Conservation (phyloP, 2,329 filamentous ascomycete genomes). For the Akanthomyces muscarius region DNA sequence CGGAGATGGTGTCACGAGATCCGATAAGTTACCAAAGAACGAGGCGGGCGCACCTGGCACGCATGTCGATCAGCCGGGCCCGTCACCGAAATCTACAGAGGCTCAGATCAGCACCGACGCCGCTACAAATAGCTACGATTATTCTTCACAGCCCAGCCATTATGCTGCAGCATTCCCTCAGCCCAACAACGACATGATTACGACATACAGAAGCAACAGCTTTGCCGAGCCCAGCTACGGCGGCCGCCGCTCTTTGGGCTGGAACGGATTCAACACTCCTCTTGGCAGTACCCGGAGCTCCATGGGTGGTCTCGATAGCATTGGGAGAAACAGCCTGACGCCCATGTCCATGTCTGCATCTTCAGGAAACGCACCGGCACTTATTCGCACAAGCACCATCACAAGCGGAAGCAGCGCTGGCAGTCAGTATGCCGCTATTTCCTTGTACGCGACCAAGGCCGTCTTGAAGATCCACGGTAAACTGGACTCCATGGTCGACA, state of each 20-base stretch:
- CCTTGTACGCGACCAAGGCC: constrained; percentile 79
- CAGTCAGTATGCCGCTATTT: constrained; percentile 69
- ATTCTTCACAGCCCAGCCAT: constrained; percentile 40
- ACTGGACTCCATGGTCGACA: constrained; percentile 74
- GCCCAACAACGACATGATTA: constrained; percentile 50
- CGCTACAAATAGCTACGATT: constrained; percentile 44
- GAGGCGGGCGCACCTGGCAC: constrained; percentile 35
- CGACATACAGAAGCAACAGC: constrained; percentile 49
- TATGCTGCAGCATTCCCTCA: constrained; percentile 39
- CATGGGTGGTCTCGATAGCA: constrained; percentile 36
- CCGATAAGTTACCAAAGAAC: constrained; percentile 34
- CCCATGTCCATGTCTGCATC: constrained; percentile 44
- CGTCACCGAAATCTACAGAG: constrained; percentile 41
- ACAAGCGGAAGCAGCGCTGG: constrained; percentile 34
- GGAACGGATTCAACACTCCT: constrained; percentile 41
- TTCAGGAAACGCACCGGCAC: constrained; percentile 39
- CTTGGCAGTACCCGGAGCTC: constrained; percentile 41
- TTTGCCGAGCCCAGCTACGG: constrained; percentile 48
- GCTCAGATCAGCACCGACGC: constrained; percentile 35
- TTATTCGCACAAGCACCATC: constrained; percentile 55
- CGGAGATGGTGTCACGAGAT: constrained; percentile 41
- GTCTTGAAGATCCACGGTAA: constrained; percentile 81
- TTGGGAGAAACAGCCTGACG: constrained; percentile 45
- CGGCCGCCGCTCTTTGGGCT: constrained; percentile 35
- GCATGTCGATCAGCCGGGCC: constrained; percentile 36